Conservation (phyloP, 805 yeast genomes). For the Candida michaelii region DNA sequence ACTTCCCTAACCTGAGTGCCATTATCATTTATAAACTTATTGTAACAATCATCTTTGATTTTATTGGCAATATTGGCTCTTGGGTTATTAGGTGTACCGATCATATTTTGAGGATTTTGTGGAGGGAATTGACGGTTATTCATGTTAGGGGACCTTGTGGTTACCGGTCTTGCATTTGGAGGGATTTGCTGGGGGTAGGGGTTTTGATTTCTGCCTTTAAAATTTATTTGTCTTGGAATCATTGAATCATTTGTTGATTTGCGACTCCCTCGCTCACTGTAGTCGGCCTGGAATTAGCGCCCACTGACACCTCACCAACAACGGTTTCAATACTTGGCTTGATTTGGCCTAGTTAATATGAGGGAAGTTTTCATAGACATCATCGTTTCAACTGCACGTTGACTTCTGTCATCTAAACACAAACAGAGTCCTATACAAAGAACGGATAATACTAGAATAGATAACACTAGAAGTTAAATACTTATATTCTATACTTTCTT, state of each 20-base stretch:
- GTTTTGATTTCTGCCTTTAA: not conserved
- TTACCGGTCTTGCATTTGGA: not conserved
- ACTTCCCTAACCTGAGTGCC: constrained; percentile 26
- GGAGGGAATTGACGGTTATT: constrained; percentile 12
- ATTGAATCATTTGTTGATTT: not conserved
- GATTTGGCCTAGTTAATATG: no score
- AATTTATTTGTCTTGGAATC: constrained; percentile 4
- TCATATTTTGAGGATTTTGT: not conserved
- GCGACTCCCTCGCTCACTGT: no score
- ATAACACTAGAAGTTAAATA: no score
- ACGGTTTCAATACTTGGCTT: no score
- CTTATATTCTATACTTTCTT: not conserved
- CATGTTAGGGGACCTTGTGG: constrained; percentile 8
- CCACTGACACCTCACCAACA: no score
- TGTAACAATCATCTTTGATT: constrained; percentile 28
- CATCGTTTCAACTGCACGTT: no score
- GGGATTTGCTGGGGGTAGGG: constrained; percentile 7
- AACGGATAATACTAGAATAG: no score
- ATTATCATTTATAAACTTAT: constrained; percentile 25
- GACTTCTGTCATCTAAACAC: no score
- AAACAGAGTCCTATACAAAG: no score
- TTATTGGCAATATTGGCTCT: constrained; percentile 8
- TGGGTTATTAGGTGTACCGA: not conserved
- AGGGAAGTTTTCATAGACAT: no score
- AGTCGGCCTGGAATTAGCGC: no score